Conservation (phyloP, 352 stramenopile species). For the Pythium diclinum region DNA sequence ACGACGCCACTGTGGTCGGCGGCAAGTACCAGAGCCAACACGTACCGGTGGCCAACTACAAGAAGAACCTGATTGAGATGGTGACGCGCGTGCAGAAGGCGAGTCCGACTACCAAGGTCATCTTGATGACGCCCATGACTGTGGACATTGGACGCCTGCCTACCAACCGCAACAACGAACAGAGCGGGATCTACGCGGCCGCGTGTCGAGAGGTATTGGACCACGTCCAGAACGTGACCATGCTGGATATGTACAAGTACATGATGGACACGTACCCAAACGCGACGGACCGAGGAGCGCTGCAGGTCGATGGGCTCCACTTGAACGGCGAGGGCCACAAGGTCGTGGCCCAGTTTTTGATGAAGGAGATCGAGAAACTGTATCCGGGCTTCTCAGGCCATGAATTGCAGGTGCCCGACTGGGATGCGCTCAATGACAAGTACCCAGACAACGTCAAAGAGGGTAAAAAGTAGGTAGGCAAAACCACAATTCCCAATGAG, state of each 20-base stretch:
- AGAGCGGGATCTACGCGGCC: conserved; percentile 30
- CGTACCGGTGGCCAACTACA: conserved; percentile 49
- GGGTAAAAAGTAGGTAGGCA: no score
- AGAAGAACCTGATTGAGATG: conserved; percentile 30
- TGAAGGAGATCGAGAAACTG: background rate
- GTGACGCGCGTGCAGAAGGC: conserved; percentile 25
- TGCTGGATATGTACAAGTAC: conserved; percentile 15
- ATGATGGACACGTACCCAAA: conserved; percentile 15
- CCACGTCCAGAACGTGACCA: background rate
- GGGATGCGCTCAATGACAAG: background rate
- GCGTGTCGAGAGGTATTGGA: conserved; percentile 6
- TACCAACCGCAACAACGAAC: conserved; percentile 39
- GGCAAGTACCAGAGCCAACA: conserved; percentile 35
- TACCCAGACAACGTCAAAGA: background rate
- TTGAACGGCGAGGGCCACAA: conserved; percentile 6
- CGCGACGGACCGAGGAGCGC: background rate
- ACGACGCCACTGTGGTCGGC: conserved; percentile 45
- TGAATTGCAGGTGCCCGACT: conserved; percentile 12
- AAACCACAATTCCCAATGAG: no score
- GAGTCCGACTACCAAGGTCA: conserved; percentile 28
- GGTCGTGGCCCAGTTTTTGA: conserved; percentile 8
- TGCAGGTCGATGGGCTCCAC: conserved; percentile 18
- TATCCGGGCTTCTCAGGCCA: background rate
- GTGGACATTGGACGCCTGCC: conserved; percentile 32
- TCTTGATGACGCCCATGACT: conserved; percentile 47